Evolutionary conservation across 768 basidiomycete genomes (phyloP).

Genomic region (Flagelloscypha sp.): DNA sequence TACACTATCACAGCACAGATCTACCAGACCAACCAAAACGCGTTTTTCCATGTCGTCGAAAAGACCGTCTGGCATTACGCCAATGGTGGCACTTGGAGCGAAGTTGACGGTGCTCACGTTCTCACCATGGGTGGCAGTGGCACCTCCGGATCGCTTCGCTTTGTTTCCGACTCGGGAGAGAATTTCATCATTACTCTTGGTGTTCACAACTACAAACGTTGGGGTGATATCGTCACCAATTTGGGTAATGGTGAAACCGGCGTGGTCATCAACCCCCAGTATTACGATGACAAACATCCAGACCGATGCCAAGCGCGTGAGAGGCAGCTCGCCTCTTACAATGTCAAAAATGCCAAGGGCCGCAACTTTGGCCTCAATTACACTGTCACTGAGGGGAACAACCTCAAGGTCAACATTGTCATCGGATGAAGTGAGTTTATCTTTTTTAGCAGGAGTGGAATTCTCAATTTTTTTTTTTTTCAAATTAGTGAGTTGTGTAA

Average conservation of each 20-base stretch:
- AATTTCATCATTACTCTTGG: constrained; percentile 26
- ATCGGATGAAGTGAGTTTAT: too few species aligned
- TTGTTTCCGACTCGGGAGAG: constrained; percentile 21
- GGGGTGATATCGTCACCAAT: constrained; percentile 30
- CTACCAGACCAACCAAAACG: constrained; percentile 11
- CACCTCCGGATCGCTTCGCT: constrained; percentile 29
- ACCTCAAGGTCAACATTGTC: too few species aligned
- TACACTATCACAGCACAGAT: constrained; percentile 14
- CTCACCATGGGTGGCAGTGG: constrained; percentile 31
- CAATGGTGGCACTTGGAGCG: constrained; percentile 25
- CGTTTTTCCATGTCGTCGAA: constrained; percentile 24
- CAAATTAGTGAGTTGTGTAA: too few species aligned
- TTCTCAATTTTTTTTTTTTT: too few species aligned
- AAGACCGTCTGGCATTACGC: constrained; percentile 25
- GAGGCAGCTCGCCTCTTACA: constrained; percentile 1
- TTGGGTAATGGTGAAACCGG: constrained; percentile 17
- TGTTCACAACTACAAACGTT: constrained; percentile 29
- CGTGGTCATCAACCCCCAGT: constrained; percentile 18
- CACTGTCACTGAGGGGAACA: not conserved
- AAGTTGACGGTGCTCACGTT: constrained; percentile 11
- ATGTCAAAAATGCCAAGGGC: constrained; percentile 1
- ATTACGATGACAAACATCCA: constrained; percentile 16
- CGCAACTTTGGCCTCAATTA: not conserved
- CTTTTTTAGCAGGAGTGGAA: too few species aligned
- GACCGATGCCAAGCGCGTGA: too few species aligned